Base-by-base conservation (phyloP, 179 eudicot species). In the Corrigiola litoralis region DNA sequence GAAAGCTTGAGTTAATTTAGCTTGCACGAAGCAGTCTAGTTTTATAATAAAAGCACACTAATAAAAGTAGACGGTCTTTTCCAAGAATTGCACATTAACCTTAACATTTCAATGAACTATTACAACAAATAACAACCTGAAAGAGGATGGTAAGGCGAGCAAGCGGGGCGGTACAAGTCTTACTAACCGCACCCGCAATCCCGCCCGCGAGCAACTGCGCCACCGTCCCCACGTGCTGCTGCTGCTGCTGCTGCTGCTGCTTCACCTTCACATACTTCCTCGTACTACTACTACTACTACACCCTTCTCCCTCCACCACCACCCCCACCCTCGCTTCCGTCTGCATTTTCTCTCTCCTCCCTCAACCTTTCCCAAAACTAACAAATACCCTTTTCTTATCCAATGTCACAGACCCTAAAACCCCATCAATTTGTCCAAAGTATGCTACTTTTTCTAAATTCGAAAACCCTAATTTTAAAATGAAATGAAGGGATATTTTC, bases 271-370 rank as follows among this genome's bases (percentile, higher is more conserved):
- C 79, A 54, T 76, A 81, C 66, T 84, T 79, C 4, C 85, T 72
- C 6, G 77, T 53, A 63, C 79, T 76, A 9, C 82, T 80, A 47
- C 74, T 82, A 52, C 80, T 72, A 47, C 74, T 82, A 52, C 80
- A 69, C 54, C 80, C 83, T 21, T 85, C 85, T 18, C 90, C 90
- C 16, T 74, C 90, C 20, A 77, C 88, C 23, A 77, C 90, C 51
- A 82, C 87, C 27, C 92, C 90, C 6, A 85, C 96, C 46, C 95
- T 79, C 16, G 91, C 91, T 47, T 92, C 98, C 76, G 88, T 89
- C 70, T 86, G 89, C 95, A 92, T 89, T 72, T 64, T 46, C 47
- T 67, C 60, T 56, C 27, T 61, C 49, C 59, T 52, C 36, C 42
- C 5, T 11, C 5, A n/a, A 8, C 23, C 44, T 55, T 33, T 14